Evolutionary conservation across 2,329 filamentous ascomycete species (phyloP), one percentile per base, ranked within the genome.

Genomic region (Venturia oleaginea): DNA sequence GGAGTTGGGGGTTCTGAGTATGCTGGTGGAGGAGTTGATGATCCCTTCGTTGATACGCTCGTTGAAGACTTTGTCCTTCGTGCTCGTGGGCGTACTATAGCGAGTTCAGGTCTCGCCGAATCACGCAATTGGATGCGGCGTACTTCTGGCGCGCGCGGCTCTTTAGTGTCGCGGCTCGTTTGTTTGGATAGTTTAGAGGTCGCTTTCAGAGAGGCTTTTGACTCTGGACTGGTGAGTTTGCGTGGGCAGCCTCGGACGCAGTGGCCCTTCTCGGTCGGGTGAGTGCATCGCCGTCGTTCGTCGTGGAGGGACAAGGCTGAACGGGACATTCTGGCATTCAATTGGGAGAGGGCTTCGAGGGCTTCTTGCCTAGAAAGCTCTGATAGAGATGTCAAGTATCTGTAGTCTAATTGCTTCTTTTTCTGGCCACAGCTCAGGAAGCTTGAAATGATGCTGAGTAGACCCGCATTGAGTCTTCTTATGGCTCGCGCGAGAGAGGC

Each of bases 381-480:
- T n/a, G 78, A 79, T 32, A 80, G 69, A 61, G 71, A 72, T n/a
- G 75, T 79, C 57, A 81, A 68, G 1, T 75, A 76, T 55, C 71
- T 73, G 68, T 78, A 80, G 71, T 81, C 77, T 24, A 80, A 69
- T 24, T 68, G 51, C 4, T 65, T 48, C 34, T 68, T 67, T 46
- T 69, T 67, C 64, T 72, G 68, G 34, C 51, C 51, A 64, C 76
- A 73, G 32, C 73, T 70, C 43, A 80, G 67, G 64, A 80, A 80
- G 2, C 76, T 70, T 24, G 76, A 71, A 62, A 80, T 79, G 68
- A 81, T 79, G 64, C 70, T 69, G 8, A 80, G 77, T 5, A 81
- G 74, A 46, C 79, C 78, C 22, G 77, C 77, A 66, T 81, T 80
- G 34, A 80, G 70, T 66, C 74, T 78, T 65, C 80, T 73, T 30